These are phyloP conservation scores for Thelephora aurantiotincta DNA, from an alignment of 768 basidiomycete genomes.

Conservation along the genomic window DNA sequence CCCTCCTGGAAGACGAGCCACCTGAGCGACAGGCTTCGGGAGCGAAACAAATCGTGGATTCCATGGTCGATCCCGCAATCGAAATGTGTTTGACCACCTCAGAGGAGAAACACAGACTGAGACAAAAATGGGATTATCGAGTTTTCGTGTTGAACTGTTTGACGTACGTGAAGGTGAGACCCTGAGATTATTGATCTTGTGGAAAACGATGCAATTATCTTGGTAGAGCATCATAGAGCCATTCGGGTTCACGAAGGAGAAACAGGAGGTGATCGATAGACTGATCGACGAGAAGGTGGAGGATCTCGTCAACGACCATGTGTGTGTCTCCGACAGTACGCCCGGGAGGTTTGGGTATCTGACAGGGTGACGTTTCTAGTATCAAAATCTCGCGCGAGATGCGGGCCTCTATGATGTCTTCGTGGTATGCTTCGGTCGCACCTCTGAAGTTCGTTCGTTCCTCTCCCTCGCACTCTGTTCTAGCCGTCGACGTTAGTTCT, in stretches of 20 bases:
- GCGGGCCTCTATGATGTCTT: constrained; percentile 37
- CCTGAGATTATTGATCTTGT: background rate
- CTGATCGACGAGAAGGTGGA: constrained; percentile 49
- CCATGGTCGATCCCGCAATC: constrained; percentile 75
- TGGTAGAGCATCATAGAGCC: constrained; percentile 48
- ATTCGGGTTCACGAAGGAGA: constrained; percentile 51
- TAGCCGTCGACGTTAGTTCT: background rate
- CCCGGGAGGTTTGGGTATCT: constrained; percentile 5
- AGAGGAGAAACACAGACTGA: constrained; percentile 43
- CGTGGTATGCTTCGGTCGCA: constrained; percentile 21
- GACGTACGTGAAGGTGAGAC: constrained; percentile 62
- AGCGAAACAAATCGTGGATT: constrained; percentile 66
- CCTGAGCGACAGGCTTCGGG: constrained; percentile 19
- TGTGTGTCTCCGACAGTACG: constrained; percentile 23
- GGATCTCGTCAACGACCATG: constrained; percentile 70
- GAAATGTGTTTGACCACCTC: constrained; percentile 57
- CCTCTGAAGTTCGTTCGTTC: constrained; percentile 26
- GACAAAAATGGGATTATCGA: constrained; percentile 62
- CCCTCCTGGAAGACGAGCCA: constrained; percentile 56
- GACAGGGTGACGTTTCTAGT: constrained; percentile 19
- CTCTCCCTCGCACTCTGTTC: constrained; percentile 1
- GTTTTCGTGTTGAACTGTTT: constrained; percentile 83
- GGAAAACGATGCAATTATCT: background rate
- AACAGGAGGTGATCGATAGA: constrained; percentile 41
- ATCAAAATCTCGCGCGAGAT: constrained; percentile 34